Evolutionary conservation across 2,329 filamentous ascomycete genomes (phyloP).

Genomic region (Colletotrichum sp.): DNA sequence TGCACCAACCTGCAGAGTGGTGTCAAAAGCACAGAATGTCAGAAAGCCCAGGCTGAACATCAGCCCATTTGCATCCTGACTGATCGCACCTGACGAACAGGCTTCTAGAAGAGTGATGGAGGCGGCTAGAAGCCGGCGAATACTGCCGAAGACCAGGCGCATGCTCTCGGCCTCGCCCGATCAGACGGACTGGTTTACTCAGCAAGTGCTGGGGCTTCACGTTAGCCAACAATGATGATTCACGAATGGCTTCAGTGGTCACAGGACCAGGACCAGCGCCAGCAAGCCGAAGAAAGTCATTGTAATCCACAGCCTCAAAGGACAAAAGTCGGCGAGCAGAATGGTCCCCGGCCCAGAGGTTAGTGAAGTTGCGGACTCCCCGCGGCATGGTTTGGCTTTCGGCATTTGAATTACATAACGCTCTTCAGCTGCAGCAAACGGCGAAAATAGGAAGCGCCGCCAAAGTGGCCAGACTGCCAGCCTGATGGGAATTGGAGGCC

Average conservation of each 20-base stretch:
- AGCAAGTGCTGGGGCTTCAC: neutral
- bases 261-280: neutral
- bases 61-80: constrained; percentile 8
- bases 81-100: neutral
- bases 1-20: neutral
- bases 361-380: neutral
- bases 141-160: neutral
- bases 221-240: neutral
- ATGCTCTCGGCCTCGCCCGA: neutral
- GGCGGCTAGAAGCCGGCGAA: neutral
- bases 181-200: neutral
- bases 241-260: neutral
- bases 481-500: neutral
- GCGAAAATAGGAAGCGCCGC: constrained; percentile 19
- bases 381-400: neutral
- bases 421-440: constrained; percentile 8
- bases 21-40: neutral
- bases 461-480: constrained; percentile 5
- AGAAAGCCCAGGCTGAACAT: neutral
- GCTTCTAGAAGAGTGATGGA: neutral
- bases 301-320: neutral
- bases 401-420: constrained; percentile 18
- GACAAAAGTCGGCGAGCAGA: constrained; percentile 1
- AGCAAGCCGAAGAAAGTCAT: neutral
- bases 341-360: neutral